A percentile compares a stretch with the other conserved stretches of the same genome.
These are phyloP conservation scores for Verticillium isaacii DNA, from an alignment of 2,329 filamentous ascomycete genomes.

Conservation along the genomic window DNA sequence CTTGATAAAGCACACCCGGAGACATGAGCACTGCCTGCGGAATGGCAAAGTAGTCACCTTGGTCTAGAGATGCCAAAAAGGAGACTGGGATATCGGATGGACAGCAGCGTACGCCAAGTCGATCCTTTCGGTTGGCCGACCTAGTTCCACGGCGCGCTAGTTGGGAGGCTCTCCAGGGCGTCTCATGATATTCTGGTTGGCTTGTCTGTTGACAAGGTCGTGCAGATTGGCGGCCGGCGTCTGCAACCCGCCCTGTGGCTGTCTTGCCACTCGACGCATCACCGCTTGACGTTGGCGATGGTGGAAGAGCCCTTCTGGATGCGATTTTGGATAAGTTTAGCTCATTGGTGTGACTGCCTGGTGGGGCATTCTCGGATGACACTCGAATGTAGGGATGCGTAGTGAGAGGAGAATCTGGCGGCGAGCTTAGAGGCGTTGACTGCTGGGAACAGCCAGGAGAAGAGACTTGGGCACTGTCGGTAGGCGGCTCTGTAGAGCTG, in stretches of 20 bases:
- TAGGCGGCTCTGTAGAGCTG: neutral
- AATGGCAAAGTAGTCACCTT: neutral
- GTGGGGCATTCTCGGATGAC: neutral
- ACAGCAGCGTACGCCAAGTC: neutral
- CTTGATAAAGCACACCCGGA: neutral
- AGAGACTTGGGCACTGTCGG: neutral
- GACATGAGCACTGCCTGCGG: neutral
- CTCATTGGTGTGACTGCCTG: neutral
- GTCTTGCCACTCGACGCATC: neutral
- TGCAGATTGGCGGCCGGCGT: neutral
- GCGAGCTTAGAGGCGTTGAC: neutral
- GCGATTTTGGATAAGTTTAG: neutral
- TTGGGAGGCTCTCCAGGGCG: neutral
- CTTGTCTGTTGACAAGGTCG: neutral
- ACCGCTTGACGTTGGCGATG: neutral
- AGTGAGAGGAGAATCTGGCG: neutral
- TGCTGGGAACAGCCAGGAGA: neutral
- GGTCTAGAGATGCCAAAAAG: neutral
- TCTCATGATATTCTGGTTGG: neutral
- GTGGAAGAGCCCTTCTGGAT: neutral
- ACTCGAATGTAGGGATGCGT: neutral
- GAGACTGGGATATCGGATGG: neutral
- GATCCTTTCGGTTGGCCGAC: neutral
- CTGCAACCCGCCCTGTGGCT: neutral
- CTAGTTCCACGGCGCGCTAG: neutral